Percentiles rank a stretch among this genome's conserved stretches.
Evolutionary conservation across 495 filamentous ascomycete species (phyloP).

Genomic region (Penicillium bovifimosum): DNA sequence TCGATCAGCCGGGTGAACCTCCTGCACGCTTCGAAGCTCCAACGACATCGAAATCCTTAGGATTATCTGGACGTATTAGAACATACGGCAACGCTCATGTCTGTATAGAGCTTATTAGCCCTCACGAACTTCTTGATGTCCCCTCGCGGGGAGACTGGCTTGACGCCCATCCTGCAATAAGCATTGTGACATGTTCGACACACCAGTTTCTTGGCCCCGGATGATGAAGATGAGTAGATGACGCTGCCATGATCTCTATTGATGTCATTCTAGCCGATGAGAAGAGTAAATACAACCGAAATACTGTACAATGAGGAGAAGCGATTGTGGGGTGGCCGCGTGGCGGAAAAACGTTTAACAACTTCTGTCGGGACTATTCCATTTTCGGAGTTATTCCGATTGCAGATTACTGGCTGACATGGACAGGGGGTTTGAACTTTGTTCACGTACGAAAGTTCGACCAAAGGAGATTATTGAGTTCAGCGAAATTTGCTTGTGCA

Average conservation of each 20-base stretch:
- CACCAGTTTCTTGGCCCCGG: conserved; percentile 29
- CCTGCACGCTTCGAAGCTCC: no score
- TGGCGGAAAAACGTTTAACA: neutral
- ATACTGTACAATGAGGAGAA: conserved; percentile 13
- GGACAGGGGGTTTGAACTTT: no score
- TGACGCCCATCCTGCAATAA: conserved; percentile 5
- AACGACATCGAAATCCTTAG: no score
- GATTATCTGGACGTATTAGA: neutral
- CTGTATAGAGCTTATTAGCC: conserved; percentile 32
- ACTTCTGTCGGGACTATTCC: no score
- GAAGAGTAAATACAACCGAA: neutral
- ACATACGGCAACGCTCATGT: conserved; percentile 46
- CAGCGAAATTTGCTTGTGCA: no score
- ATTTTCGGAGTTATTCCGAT: no score
- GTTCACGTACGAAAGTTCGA: no score
- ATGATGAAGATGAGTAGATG: conserved; percentile 3
- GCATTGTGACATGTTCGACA: conserved; percentile 41
- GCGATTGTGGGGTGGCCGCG: conserved; percentile 16
- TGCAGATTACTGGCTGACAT: no score
- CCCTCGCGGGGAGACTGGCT: conserved; percentile 11
- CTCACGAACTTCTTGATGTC: neutral
- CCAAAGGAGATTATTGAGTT: no score
- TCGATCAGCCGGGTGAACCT: conserved; percentile 12
- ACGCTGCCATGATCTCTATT: conserved; percentile 18
- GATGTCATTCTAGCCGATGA: conserved; percentile 8